Evolutionary conservation across 2,329 filamentous ascomycete genomes (phyloP), one percentile per base, ranked within the genome.

Genomic region (Pestalotiopsis sp.): DNA sequence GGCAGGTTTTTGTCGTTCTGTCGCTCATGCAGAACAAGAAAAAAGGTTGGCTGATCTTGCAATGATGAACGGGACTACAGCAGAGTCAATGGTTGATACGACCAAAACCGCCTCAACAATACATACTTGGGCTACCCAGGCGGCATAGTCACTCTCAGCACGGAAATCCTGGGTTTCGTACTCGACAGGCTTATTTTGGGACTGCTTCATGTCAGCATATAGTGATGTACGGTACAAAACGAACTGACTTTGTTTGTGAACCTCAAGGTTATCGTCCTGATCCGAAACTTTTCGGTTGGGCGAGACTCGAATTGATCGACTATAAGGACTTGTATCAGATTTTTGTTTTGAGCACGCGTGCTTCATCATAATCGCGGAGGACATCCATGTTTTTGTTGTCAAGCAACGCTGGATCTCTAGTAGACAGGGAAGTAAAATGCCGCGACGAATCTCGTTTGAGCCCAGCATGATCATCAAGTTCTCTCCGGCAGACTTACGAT

Each of bases 21-120:
- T 48, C 71, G 59, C 24, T 68, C 60, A 58, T 72, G 70, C 63
- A 72, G 68, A 13, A 71, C 68, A 26, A 72, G 61, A 3, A 68
- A 9, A 6, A 67, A 20, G 22, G 64, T 35, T 40, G 69, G 66
- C 20, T 59, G 56, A 13, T 63, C 56, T n/a, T 14, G 30, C 24
- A 24, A 24, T 11, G 9, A 30, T 66, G 64, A 44, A 55, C 22
- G 48, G 13, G 3, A 59, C 56, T 59, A 14, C 3, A 4, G 24
- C 24, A 17, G 3, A 24, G 7, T 26, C 26, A n/a, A 38, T 24
- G 14, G 14, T 22, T 59, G 11, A 17, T 65, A 48, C 6, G 64
- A 65, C 10, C 58, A 11, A 55, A 39, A 44, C 4, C 30, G 38
- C 39, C 22, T 22, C 17, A 40, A 24, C 26, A 24, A 24, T 24